These are phyloP conservation scores for Blastomyces silverae DNA, from an alignment of 2,329 filamentous ascomycete genomes.

Conservation along the genomic window DNA sequence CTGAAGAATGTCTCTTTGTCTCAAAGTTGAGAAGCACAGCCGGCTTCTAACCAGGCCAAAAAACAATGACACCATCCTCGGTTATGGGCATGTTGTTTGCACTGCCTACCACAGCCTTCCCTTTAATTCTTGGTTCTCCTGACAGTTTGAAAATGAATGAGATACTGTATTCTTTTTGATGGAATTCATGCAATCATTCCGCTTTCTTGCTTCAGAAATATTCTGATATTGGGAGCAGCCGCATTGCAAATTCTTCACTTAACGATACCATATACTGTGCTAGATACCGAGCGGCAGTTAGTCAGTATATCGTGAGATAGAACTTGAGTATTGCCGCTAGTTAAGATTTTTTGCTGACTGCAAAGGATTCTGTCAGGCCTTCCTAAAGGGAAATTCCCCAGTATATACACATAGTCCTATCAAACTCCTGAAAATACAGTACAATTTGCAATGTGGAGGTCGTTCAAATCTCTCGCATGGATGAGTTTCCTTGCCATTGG, in stretches of 20 bases:
- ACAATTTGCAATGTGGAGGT: background rate
- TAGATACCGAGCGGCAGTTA: background rate
- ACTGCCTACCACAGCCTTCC: background rate
- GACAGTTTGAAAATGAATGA: background rate
- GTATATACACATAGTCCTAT: background rate
- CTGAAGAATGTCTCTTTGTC: no score
- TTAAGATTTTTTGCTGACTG: background rate
- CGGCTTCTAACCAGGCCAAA: no score
- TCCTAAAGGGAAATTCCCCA: background rate
- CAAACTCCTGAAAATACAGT: background rate
- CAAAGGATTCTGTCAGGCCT: background rate
- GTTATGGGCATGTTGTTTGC: no score
- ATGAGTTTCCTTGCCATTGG: background rate
- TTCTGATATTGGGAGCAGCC: background rate
- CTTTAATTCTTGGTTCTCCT: background rate
- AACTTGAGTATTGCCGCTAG: background rate
- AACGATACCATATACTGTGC: background rate
- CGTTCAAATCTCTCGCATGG: background rate
- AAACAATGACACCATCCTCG: no score
- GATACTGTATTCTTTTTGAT: background rate
- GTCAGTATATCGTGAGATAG: background rate
- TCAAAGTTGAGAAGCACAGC: no score
- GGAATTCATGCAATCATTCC: background rate
- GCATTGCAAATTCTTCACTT: background rate
- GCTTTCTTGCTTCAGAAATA: background rate